Conservation (phyloP, 2,329 filamentous ascomycete species). For the Colletotrichum sojae region DNA sequence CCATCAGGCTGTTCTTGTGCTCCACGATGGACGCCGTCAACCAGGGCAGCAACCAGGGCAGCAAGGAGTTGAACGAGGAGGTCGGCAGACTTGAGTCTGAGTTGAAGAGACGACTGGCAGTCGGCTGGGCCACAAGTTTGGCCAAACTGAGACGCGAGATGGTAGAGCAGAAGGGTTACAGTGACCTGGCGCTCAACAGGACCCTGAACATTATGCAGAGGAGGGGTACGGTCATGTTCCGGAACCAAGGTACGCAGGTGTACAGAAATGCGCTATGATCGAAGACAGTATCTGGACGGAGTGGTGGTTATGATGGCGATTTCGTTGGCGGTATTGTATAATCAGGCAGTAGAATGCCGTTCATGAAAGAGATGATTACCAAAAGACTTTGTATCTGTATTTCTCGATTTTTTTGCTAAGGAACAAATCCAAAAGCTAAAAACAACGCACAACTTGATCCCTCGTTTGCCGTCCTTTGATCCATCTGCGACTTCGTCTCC, state of each 20-base stretch:
- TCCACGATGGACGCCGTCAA: constrained; percentile 98
- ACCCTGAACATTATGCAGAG: constrained; percentile 89
- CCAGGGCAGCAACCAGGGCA: constrained; percentile 86
- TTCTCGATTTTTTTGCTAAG: not conserved
- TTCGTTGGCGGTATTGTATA: constrained; percentile 2
- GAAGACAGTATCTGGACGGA: not conserved
- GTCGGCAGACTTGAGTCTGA: constrained; percentile 90
- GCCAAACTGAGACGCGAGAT: constrained; percentile 90
- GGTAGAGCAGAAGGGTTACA: constrained; percentile 91
- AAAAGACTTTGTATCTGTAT: constrained; percentile 10
- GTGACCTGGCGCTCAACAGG: constrained; percentile 86
- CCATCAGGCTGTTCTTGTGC: constrained; percentile 95
- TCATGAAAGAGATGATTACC: constrained; percentile 38
- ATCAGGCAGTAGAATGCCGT: constrained; percentile 20
- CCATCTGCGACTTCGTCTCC: too few relatives aligned
- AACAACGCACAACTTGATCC: too few relatives aligned
- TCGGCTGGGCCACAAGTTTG: constrained; percentile 95
- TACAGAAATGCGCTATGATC: constrained; percentile 78
- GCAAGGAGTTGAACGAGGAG: constrained; percentile 92
- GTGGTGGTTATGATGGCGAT: not conserved
- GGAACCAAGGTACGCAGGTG: constrained; percentile 82
- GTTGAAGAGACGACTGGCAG: constrained; percentile 86
- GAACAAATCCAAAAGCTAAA: not conserved
- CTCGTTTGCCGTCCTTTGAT: too few relatives aligned
- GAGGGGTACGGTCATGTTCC: constrained; percentile 87